Base-by-base conservation (phyloP, 164 flowering plant species). In the Magnolia changhungtana region DNA sequence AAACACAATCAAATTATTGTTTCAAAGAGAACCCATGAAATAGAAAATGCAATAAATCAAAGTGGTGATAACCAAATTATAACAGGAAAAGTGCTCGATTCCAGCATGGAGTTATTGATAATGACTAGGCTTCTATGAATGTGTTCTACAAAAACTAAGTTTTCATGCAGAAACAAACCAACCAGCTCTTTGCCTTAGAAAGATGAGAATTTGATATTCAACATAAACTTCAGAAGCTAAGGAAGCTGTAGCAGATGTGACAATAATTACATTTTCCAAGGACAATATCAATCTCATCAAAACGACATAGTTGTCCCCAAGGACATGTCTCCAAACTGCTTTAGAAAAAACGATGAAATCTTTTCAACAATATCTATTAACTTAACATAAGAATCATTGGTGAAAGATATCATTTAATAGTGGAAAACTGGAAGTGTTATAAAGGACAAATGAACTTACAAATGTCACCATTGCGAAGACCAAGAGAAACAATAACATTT, bases 281-380 rank as follows among this genome's bases (percentile, higher is more conserved):
- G 6, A 91, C 90, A 50, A 93, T 85, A 77, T 88, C 96, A 63
- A 91, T 83, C 61, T 83, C 89, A 81, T 93, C 92, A 18, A 37
- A 3, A 96, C 78, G 14, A 73, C 81, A 67, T 96, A 98, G 66
- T 83, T 81, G 65, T 82, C 81, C 77, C 95, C 96, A 75, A 95
- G 89, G 74, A 92, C 92, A 81, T 88, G 98, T 75, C 99, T 87
- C 99, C 99, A 95, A 86, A 90, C 98, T 95, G 91, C 89, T 86
- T 69, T 16, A 74, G 77, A 61, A 65, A 79, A 74, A 75, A 67
- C 18, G 20, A 24, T 24, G 23, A 58, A 27, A 61, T 21, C 31
- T 24, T 72, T 37, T 37, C 20, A 72, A 66, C 23, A 61, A 24
- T 11, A 51, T 29, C 51, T 37, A 37, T 37, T 37, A 37, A 37